These are phyloP conservation scores for Russula brevipes DNA, from an alignment of 768 basidiomycete species.

Conservation along the genomic window DNA sequence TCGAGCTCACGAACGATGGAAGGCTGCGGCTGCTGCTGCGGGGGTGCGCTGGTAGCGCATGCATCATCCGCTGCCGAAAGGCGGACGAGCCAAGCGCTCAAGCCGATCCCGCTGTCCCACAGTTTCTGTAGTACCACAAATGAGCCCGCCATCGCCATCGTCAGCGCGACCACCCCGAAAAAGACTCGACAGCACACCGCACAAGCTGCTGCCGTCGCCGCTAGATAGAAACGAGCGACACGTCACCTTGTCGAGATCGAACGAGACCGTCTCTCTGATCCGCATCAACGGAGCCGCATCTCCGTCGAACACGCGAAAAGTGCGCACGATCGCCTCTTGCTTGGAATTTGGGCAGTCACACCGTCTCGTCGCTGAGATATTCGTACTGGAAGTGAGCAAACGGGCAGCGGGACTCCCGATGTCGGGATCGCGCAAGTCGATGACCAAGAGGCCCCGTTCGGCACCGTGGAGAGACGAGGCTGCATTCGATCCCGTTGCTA, in stretches of 20 bases:
- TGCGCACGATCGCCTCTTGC: constrained; percentile 63
- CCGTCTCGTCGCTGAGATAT: constrained; percentile 28
- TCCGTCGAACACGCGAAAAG: constrained; percentile 39
- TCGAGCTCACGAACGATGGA: constrained; percentile 27
- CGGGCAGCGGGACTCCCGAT: constrained; percentile 53
- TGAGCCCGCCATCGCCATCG: background rate
- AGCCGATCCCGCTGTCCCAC: constrained; percentile 90
- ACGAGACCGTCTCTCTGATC: constrained; percentile 77
- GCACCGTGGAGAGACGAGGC: constrained; percentile 51
- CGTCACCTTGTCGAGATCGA: constrained; percentile 87
- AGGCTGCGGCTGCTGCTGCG: background rate
- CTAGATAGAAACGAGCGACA: too few relatives aligned
- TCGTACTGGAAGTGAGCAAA: constrained; percentile 63
- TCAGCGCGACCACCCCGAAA: too few relatives aligned
- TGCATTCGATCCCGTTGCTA: constrained; percentile 44
- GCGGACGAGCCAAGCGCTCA: constrained; percentile 69
- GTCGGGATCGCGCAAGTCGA: constrained; percentile 41
- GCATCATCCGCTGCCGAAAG: constrained; percentile 23
- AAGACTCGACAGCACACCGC: too few relatives aligned
- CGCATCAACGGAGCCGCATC: constrained; percentile 34
- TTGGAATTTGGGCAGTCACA: constrained; percentile 35
- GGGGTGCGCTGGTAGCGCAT: too few relatives aligned
- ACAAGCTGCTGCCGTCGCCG: too few relatives aligned
- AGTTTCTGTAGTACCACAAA: constrained; percentile 63
- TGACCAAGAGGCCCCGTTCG: constrained; percentile 29